Percentiles rank a stretch among this genome's conserved stretches.
These are phyloP conservation scores for Sisymbrium irio DNA, from an alignment of 345 rosid species.

Conservation along the genomic window DNA sequence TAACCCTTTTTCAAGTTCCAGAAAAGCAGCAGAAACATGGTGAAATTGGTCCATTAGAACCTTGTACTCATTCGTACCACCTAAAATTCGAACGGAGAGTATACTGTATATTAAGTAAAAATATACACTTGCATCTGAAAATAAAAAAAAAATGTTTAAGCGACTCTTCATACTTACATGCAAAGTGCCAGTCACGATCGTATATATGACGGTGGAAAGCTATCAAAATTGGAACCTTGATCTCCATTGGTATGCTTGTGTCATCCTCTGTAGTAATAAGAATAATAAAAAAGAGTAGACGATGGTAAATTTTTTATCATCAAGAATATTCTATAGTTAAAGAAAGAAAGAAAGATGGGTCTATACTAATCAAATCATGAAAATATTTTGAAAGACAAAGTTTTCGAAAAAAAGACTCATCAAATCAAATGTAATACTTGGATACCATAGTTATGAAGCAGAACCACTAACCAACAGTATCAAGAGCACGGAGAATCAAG, in stretches of 20 bases:
- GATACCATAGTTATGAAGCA: neutral
- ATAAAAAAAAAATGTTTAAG: neutral
- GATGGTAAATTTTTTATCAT: neutral
- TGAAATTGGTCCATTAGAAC: slow-evolving; percentile 87
- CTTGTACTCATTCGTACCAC: slow-evolving; percentile 73
- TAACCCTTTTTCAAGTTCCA: slow-evolving; percentile 66
- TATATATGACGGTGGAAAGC: slow-evolving; percentile 74
- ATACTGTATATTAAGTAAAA: no score
- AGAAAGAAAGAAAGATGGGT: neutral
- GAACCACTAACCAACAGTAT: slow-evolving; percentile 75
- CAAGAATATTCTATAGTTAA: neutral
- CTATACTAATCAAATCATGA: neutral
- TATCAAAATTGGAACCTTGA: slow-evolving; percentile 77
- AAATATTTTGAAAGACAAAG: neutral
- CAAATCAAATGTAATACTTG: neutral
- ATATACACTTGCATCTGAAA: neutral
- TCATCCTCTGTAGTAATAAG: slow-evolving; percentile 75
- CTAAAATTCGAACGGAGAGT: slow-evolving; percentile 33
- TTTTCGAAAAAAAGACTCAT: neutral
- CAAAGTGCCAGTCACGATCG: slow-evolving; percentile 67
- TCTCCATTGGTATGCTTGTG: slow-evolving; percentile 67
- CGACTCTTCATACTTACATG: slow-evolving; percentile 50
- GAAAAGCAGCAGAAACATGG: slow-evolving; percentile 71
- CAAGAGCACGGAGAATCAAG: slow-evolving; percentile 90
- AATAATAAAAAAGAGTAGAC: neutral